Conservation (phyloP, 257 asterid species). For the Fraxinus cuspidata region DNA sequence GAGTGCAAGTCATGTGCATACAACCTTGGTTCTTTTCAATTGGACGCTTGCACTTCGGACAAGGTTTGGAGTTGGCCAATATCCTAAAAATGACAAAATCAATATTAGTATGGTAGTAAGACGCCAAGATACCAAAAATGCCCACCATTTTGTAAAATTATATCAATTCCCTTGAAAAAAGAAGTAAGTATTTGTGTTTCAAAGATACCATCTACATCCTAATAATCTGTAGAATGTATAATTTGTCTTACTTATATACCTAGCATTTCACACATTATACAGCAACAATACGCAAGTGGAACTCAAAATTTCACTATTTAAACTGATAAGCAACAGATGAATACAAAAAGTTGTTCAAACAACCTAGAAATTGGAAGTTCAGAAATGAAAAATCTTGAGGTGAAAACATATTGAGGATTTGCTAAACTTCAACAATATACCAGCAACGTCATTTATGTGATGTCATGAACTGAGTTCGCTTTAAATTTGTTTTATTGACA, state of each 20-base stretch:
- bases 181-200: slow-evolving; percentile 11
- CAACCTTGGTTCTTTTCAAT: slow-evolving; percentile 99
- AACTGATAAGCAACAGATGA: neutral
- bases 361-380: neutral
- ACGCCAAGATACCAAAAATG: slow-evolving; percentile 1
- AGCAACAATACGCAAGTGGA: slow-evolving; percentile 1
- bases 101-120: slow-evolving; percentile 21
- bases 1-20: slow-evolving; percentile 99
- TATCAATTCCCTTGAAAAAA: slow-evolving; percentile 5
- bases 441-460: neutral
- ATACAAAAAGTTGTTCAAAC: neutral
- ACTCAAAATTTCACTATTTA: slow-evolving; percentile 13
- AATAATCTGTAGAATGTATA: neutral
- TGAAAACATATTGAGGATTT: neutral
- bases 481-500: slow-evolving; percentile 5
- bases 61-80: slow-evolving; percentile 98
- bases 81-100: slow-evolving; percentile 56
- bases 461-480: neutral
- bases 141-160: slow-evolving; percentile 1
- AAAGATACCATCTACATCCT: neutral
- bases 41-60: slow-evolving; percentile 99
- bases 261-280: neutral
- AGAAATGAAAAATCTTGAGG: neutral
- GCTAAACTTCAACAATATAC: neutral
- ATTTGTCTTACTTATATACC: slow-evolving; percentile 1